These are phyloP conservation scores for Dictyostelium citrinum DNA, from an alignment of 78 protist genomes.

Conservation along the genomic window DNA sequence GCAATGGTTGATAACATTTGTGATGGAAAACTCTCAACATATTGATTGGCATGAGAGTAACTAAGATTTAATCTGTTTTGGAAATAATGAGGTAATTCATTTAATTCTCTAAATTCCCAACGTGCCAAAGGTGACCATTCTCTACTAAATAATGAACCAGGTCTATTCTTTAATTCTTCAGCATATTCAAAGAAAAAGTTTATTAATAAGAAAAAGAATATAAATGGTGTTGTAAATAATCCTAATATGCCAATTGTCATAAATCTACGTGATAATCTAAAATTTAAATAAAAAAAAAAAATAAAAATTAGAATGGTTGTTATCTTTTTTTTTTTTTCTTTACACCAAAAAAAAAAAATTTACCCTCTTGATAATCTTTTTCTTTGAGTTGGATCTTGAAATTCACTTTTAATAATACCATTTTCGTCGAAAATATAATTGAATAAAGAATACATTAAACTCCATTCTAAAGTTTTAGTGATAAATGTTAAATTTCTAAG, in stretches of 20 bases:
- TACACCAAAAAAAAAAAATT: no score
- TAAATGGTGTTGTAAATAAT: constrained; percentile 86
- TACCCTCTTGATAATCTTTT: constrained; percentile 54
- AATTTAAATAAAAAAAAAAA: not conserved
- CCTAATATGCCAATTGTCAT: constrained; percentile 67
- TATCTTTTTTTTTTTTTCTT: no score
- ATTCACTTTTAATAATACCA: constrained; percentile 58
- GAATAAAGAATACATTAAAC: constrained; percentile 57
- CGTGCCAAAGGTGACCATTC: constrained; percentile 89
- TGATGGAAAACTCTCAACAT: constrained; percentile 74
- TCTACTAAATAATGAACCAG: constrained; percentile 81
- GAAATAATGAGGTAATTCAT: constrained; percentile 90
- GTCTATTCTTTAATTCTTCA: constrained; percentile 86
- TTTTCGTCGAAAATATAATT: constrained; percentile 79
- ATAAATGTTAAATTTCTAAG: constrained; percentile 33
- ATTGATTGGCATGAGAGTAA: constrained; percentile 71
- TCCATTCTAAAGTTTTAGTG: constrained; percentile 88
- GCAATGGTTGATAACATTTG: constrained; percentile 29
- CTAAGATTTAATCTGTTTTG: constrained; percentile 76
- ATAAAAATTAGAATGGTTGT: not conserved
- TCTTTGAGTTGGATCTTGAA: constrained; percentile 25
- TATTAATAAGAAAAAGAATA: constrained; percentile 78
- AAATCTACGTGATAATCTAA: constrained; percentile 76
- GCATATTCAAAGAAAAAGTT: constrained; percentile 87
- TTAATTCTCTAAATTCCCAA: constrained; percentile 90